Evolutionary conservation across 768 basidiomycete genomes (phyloP).

Genomic region (Strobilomyces dryophilus): DNA sequence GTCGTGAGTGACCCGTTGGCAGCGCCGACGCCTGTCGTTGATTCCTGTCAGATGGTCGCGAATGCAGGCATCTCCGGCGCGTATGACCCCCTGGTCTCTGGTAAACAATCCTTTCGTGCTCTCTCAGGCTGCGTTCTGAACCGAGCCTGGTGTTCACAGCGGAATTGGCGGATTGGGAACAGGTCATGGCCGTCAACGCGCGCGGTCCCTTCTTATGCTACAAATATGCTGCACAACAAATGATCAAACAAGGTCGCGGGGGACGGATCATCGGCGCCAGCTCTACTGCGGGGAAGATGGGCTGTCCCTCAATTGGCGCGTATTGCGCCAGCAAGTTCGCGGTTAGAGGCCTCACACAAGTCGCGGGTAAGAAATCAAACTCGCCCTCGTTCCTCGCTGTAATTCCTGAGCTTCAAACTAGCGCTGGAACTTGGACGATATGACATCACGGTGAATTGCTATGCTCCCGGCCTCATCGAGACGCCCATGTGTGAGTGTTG

Average conservation of each 20-base stretch:
- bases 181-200: no score
- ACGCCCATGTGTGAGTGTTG: constrained; percentile 26
- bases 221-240: no score
- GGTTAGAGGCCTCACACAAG: constrained; percentile 37
- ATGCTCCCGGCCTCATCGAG: constrained; percentile 33
- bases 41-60: constrained; percentile 11
- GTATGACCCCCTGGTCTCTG: no score
- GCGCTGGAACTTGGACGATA: constrained; percentile 28
- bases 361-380: constrained; percentile 23
- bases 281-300: constrained; percentile 4
- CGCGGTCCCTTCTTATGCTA: no score
- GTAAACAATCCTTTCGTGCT: not conserved
- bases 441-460: constrained; percentile 36
- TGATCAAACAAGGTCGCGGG: no score
- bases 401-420: not conserved
- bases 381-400: not conserved
- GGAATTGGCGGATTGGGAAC: not conserved
- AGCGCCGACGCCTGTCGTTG: no score
- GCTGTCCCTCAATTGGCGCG: not conserved
- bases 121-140: not conserved
- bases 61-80: not conserved
- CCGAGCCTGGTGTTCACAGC: not conserved
- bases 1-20: not conserved
- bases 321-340: constrained; percentile 39
- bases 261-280: constrained; percentile 17